Conservation (phyloP, 148 eudicot genomes). For the Diospyros lotus region DNA sequence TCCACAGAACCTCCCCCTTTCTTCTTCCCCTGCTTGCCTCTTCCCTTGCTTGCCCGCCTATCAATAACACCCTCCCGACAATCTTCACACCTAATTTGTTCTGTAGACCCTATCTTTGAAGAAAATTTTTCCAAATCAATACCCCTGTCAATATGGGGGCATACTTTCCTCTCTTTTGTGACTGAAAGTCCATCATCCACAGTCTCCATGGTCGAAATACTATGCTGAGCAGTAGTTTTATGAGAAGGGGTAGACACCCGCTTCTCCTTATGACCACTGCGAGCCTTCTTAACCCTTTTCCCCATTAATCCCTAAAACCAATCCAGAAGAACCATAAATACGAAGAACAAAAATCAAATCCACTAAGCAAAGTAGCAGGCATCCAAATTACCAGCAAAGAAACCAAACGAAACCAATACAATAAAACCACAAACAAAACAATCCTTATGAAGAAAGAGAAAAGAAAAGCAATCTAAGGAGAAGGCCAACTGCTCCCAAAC, state of each 20-base stretch:
- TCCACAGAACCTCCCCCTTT: constrained; percentile 42
- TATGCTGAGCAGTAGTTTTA: constrained; percentile 20
- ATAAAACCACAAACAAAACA: background rate
- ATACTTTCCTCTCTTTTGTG: constrained; percentile 44
- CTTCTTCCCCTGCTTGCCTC: constrained; percentile 64
- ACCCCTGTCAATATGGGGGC: constrained; percentile 69
- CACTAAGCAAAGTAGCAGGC: background rate
- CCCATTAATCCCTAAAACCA: constrained; percentile 58
- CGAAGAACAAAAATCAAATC: background rate
- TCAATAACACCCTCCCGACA: constrained; percentile 59
- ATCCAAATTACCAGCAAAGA: no score
- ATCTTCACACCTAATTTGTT: constrained; percentile 59
- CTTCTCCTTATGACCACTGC: constrained; percentile 51
- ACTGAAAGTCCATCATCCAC: constrained; percentile 27
- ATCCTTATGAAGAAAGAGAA: background rate
- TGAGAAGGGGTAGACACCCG: constrained; percentile 31
- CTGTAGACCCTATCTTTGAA: constrained; percentile 43
- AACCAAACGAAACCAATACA: background rate
- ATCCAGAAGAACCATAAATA: constrained; percentile 9
- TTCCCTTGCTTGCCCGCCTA: constrained; percentile 52
- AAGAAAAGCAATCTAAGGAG: background rate
- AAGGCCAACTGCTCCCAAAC: no score
- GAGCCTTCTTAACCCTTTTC: constrained; percentile 53
- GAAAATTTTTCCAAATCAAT: constrained; percentile 52
- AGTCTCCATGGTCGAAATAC: constrained; percentile 20